Base-by-base conservation (phyloP, 352 stramenopile genomes). In the Globisporangium yorkense region DNA sequence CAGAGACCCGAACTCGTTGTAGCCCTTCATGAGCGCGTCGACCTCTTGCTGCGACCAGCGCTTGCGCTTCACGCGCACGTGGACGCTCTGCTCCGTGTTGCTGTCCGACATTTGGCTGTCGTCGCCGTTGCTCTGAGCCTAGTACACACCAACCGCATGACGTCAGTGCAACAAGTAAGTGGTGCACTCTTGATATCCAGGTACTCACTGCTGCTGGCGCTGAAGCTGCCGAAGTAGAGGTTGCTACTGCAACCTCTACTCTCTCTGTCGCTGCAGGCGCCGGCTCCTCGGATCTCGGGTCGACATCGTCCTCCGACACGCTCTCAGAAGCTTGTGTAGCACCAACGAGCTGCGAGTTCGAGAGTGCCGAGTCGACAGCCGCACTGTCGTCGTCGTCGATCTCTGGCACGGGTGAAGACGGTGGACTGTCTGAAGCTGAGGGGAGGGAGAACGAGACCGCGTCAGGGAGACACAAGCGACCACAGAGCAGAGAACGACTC, bases 21-120 rank as follows among this genome's bases (percentile, higher is more conserved):
- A 75, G 33, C 83, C 83, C n/a, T 80, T 67, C 24, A 78, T 46
- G 13, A 93, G 57, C 45, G 83, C 83, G 8, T 71, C 61, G 15
- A 82, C 77, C 58, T 93, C 83, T 3, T 70, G 67, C 2, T 60
- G 46, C 24, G 71, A 75, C 83, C 83, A 93, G 39, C 70, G 70
- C 54, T 74, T 76, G 52, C 68, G 54, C 39, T 69, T 68, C 18
- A 21, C 46, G n/a, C 58, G 54, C 45, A 65, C 24, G n/a, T 51
- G 63, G 63, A 29, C 53, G 56, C n/a, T 51, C 29, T 39, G 51
- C 45, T 60, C 31, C 8, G 24, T 33, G 61, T 15, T 40, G 39
- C 27, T 24, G 24, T 65, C 44, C 39, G 47, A 51, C 27, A 50
- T 31, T 27, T 48, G 54, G 1, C 20, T 18, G 7, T 56, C 46